Evolutionary conservation across 2,329 filamentous ascomycete species (phyloP).

Genomic region (Alternaria incomplexa): DNA sequence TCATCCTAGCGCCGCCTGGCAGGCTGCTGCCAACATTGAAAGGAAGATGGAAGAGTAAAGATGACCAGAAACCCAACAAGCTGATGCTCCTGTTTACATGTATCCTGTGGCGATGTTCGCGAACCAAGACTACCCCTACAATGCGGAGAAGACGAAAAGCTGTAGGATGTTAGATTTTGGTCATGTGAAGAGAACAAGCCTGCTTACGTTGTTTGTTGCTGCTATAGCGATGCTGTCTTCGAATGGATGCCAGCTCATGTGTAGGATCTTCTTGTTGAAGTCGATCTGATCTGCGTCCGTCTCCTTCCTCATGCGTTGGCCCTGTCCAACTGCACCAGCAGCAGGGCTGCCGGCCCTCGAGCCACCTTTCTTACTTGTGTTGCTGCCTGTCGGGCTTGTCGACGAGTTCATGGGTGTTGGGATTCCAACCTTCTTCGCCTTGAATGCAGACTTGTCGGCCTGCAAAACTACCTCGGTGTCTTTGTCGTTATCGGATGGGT

Average conservation of each 20-base stretch:
- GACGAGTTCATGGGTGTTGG: conserved; percentile 93
- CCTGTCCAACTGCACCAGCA: conserved; percentile 72
- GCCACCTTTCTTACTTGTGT: conserved; percentile 80
- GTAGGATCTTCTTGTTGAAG: conserved; percentile 99
- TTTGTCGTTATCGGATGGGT: conserved; percentile 92
- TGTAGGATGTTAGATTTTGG: conserved; percentile 32
- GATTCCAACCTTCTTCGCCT: conserved; percentile 98
- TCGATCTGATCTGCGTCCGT: conserved; percentile 99
- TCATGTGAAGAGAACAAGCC: not conserved
- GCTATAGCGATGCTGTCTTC: conserved; percentile 99
- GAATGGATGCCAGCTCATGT: conserved; percentile 99
- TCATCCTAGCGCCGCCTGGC: conserved; percentile 37
- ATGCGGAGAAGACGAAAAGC: conserved; percentile 63
- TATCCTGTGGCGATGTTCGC: conserved; percentile 33
- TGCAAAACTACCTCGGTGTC: conserved; percentile 97
- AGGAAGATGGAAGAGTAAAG: conserved; percentile 38
- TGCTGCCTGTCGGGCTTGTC: conserved; percentile 72
- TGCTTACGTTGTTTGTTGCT: conserved; percentile 96
- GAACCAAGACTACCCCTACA: conserved; percentile 47
- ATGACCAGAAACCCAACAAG: conserved; percentile 36
- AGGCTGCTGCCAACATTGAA: conserved; percentile 33
- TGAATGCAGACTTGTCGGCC: conserved; percentile 98
- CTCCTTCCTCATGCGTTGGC: conserved; percentile 96
- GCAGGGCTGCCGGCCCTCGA: conserved; percentile 90
- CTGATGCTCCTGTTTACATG: conserved; percentile 34